phyloP scores from a whole-genome alignment of 108 stramenopile species.

The Licmophora abbreviata region DNA sequence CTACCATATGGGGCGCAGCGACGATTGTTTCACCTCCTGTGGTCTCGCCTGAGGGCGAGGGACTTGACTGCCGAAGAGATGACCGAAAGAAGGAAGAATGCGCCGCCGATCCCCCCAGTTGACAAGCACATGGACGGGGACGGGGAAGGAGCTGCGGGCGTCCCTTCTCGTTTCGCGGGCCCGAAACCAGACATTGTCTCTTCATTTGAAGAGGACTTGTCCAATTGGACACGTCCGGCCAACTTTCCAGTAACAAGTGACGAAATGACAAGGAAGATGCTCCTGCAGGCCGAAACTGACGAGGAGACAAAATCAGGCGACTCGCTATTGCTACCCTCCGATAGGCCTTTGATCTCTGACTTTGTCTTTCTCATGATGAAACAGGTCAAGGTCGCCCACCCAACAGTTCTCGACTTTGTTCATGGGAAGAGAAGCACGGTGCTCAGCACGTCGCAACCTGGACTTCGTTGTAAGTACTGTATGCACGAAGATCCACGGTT shows the following conservation, averaged over 20 bases:
- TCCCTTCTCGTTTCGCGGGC: background rate
- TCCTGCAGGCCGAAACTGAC: constrained; percentile 16
- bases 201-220: background rate
- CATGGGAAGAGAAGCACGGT: constrained; percentile 15
- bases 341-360: constrained; percentile 34
- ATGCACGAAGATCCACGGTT: constrained; percentile 1
- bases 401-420: constrained; percentile 22
- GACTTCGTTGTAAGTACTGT: constrained; percentile 18
- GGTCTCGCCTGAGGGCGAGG: constrained; percentile 30
- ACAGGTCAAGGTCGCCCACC: constrained; percentile 29
- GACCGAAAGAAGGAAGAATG: background rate
- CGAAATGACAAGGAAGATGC: constrained; percentile 12
- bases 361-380: constrained; percentile 48
- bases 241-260: constrained; percentile 14
- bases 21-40: constrained; percentile 29
- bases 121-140: background rate
- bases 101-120: background rate
- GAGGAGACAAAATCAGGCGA: constrained; percentile 14
- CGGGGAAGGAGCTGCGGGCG: background rate
- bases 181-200: background rate
- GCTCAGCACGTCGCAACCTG: constrained; percentile 3
- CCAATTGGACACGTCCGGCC: no score
- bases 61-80: constrained; percentile 21
- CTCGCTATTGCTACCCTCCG: constrained; percentile 23
- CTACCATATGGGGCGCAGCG: constrained; percentile 46